Conservation (phyloP, 2,329 filamentous ascomycete genomes). For the Diplocarpon rosae region DNA sequence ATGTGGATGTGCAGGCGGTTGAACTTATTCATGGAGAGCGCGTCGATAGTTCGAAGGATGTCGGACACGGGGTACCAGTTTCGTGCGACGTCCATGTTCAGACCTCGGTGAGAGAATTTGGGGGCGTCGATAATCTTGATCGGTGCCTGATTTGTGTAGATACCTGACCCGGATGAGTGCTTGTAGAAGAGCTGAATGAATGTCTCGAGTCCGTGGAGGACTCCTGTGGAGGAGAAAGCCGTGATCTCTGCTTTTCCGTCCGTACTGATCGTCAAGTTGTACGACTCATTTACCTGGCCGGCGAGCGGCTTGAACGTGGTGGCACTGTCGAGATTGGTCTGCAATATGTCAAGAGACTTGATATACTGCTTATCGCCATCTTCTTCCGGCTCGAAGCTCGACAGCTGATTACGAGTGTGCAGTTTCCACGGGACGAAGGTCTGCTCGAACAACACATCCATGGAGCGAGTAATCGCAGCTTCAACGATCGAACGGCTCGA, state of each 20-base stretch:
- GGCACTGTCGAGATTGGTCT: constrained; percentile 42
- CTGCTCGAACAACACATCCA: constrained; percentile 52
- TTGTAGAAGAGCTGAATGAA: constrained; percentile 72
- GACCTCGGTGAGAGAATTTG: constrained; percentile 63
- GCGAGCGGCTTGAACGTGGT: constrained; percentile 48
- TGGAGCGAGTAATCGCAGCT: constrained; percentile 46
- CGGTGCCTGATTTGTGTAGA: constrained; percentile 62
- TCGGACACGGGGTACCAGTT: constrained; percentile 43
- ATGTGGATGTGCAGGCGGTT: constrained; percentile 73
- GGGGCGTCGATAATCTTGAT: constrained; percentile 63
- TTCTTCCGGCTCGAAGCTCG: constrained; percentile 51
- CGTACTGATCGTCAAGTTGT: constrained; percentile 49
- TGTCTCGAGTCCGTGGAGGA: constrained; percentile 63
- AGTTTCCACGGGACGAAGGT: constrained; percentile 73
- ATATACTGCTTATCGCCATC: constrained; percentile 38
- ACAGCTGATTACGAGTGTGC: constrained; percentile 44
- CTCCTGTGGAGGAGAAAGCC: constrained; percentile 55
- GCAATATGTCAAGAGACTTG: constrained; percentile 48
- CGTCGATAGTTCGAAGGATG: constrained; percentile 67
- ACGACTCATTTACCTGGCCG: constrained; percentile 64
- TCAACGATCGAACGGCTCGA: constrained; percentile 42
- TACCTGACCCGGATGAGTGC: constrained; percentile 45
- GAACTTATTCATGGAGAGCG: constrained; percentile 68
- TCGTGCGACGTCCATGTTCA: constrained; percentile 69
- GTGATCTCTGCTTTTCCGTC: constrained; percentile 50